Base-by-base conservation (phyloP, 2,329 filamentous ascomycete genomes). In the Trichoderma sp. region DNA sequence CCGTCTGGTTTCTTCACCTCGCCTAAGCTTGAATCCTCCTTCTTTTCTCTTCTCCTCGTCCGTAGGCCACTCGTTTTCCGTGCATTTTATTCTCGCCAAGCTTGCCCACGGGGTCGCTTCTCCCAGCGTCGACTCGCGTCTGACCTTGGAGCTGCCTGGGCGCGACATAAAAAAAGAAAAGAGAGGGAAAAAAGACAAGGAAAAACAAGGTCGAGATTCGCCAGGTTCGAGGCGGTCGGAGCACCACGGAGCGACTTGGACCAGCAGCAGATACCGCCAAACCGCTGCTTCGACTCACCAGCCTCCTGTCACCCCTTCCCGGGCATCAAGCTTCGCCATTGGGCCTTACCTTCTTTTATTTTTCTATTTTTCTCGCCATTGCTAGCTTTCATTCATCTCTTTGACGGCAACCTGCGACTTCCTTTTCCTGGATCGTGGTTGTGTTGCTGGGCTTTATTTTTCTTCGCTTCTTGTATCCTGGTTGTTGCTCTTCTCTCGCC, bases 271-370 rank as follows among this genome's bases (percentile, higher is more conserved):
- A 73, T 64, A 16, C 63, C 27, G 31, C 63, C 53, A 33, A 71
- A 74, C 38, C 60, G 62, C 63, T 53, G 45, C 45, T 65, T 65
- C 62, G 41, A 65, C 68, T 31, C 53, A 63, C 24, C 69, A 41
- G 69, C 69, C 69, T 56, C 67, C 62, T 74, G 64, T 69, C 72
- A 67, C 65, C 72, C 64, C 64, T 75, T 75, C 72, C 72, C 16
- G 38, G 38, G n/a, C 38, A 29, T 62, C 50, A 35, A 53, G 21
- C 50, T 68, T 53, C 21, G 56, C 53, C 56, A 75, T 75, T 63
- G 38, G 72, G 64, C 65, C 63, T 63, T 59, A 63, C 72, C 27
- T 75, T 75, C 72, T 68, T 35, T 35, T 56, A 18, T 27, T 7
- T n/a, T 50, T 53, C 27, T 11, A 24, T 24, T 14, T 56, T 24